phyloP scores from a whole-genome alignment of 306 rosid genomes.

The Cajanus cajan region DNA sequence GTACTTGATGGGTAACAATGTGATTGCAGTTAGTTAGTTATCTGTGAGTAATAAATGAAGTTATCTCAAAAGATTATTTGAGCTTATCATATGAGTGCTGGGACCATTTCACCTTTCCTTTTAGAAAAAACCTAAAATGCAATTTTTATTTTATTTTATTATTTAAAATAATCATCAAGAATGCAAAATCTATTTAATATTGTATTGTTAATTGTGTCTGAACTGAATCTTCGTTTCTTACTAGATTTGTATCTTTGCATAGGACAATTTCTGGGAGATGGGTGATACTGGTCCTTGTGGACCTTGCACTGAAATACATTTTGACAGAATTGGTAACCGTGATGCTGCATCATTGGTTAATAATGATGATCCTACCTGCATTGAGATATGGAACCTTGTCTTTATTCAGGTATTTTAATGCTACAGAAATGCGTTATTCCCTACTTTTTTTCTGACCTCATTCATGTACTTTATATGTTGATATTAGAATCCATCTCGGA shows the following conservation, averaged over 20 bases:
- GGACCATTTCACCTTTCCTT: not conserved
- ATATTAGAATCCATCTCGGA: not conserved
- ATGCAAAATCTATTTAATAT: not conserved
- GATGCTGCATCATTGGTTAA: slow-evolving; percentile 91
- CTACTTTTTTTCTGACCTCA: not conserved
- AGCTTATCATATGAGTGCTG: not conserved
- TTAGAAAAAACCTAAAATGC: not conserved
- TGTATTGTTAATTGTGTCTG: not conserved
- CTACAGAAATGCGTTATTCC: too few relatives aligned
- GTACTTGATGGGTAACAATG: not conserved
- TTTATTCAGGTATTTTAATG: slow-evolving; percentile 75
- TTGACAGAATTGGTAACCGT: slow-evolving; percentile 91
- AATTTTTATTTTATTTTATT: not conserved
- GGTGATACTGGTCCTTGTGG: slow-evolving; percentile 99
- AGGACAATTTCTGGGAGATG: slow-evolving; percentile 99
- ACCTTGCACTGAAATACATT: slow-evolving; percentile 97
- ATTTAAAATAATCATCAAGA: not conserved
- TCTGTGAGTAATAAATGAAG: slow-evolving; percentile 9
- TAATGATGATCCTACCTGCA: slow-evolving; percentile 91
- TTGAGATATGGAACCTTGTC: slow-evolving; percentile 98
- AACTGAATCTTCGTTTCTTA: slow-evolving; percentile 2
- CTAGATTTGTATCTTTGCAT: slow-evolving; percentile 28
- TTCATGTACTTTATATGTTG: slow-evolving; percentile 4
- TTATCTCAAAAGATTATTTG: not conserved
- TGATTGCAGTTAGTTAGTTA: slow-evolving; percentile 1